Evolutionary conservation across 306 rosid genomes (phyloP).

Genomic region (Inga laurina): DNA sequence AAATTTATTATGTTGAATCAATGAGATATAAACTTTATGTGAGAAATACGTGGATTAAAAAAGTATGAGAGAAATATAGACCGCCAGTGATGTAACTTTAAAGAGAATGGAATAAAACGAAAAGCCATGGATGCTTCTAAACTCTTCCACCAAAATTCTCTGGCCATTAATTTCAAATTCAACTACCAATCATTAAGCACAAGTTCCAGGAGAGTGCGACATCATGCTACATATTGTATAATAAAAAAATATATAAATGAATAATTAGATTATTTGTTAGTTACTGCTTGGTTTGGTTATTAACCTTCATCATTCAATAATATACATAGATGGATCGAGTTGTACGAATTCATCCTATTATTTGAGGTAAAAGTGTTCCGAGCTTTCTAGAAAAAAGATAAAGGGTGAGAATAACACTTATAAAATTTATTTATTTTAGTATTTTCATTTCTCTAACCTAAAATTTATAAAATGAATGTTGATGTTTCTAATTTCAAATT

Average conservation of each 20-base stretch:
- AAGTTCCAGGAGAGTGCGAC: background rate
- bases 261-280: too few species aligned
- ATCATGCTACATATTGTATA: background rate
- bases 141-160: background rate
- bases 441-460: background rate
- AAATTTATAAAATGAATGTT: background rate
- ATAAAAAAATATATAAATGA: background rate
- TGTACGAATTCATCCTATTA: background rate
- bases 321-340: background rate
- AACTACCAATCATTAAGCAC: background rate
- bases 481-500: background rate
- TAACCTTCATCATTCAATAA: background rate
- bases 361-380: background rate
- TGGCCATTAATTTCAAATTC: background rate
- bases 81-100: background rate
- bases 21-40: too few species aligned
- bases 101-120: background rate
- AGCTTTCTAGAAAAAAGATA: background rate
- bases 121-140: background rate
- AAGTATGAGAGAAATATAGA: background rate
- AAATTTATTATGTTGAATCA: too few species aligned
- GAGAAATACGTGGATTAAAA: background rate
- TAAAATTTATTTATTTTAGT: background rate
- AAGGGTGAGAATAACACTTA: background rate
- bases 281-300: background rate